Conservation (phyloP, 441 rosid genomes). For the Corymbia calophylla region DNA sequence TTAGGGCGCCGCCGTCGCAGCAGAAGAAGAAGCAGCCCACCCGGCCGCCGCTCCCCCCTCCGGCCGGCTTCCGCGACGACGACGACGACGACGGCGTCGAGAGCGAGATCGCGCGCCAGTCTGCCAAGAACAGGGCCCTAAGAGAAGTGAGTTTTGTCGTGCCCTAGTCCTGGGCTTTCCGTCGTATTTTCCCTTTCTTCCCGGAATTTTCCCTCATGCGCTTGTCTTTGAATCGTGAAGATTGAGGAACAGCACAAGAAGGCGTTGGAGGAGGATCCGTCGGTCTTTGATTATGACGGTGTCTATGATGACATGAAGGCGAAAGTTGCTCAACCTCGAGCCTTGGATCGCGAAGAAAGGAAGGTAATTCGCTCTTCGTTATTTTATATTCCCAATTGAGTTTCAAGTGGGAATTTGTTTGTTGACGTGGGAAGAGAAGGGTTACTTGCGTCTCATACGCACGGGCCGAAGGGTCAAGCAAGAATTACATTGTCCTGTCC, state of each 20-base stretch:
- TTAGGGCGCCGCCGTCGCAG: slow-evolving; percentile 60
- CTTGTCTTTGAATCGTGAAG: slow-evolving; percentile 17
- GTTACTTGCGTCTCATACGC: not conserved
- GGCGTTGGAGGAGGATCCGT: slow-evolving; percentile 88
- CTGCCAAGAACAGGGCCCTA: slow-evolving; percentile 65
- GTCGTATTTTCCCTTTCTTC: not conserved
- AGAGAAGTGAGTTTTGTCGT: slow-evolving; percentile 42
- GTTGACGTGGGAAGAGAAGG: not conserved
- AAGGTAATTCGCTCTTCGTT: slow-evolving; percentile 32
- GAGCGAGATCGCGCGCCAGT: slow-evolving; percentile 73
- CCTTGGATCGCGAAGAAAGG: slow-evolving; percentile 54
- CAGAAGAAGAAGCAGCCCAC: slow-evolving; percentile 40
- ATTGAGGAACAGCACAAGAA: slow-evolving; percentile 78
- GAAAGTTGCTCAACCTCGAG: slow-evolving; percentile 38
- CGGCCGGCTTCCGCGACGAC: slow-evolving; percentile 40
- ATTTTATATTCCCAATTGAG: not conserved
- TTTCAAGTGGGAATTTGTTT: not conserved
- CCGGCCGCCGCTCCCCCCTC: slow-evolving; percentile 40
- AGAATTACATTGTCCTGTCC: not conserved
- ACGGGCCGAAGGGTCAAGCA: not conserved
- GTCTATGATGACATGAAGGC: slow-evolving; percentile 83
- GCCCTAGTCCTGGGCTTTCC: not conserved
- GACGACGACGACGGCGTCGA: slow-evolving; percentile 56
- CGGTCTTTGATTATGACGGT: slow-evolving; percentile 80
- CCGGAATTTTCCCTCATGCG: not conserved